Evolutionary conservation across 169 alveolate species (phyloP).

Genomic region (Plasmodium ovale): DNA sequence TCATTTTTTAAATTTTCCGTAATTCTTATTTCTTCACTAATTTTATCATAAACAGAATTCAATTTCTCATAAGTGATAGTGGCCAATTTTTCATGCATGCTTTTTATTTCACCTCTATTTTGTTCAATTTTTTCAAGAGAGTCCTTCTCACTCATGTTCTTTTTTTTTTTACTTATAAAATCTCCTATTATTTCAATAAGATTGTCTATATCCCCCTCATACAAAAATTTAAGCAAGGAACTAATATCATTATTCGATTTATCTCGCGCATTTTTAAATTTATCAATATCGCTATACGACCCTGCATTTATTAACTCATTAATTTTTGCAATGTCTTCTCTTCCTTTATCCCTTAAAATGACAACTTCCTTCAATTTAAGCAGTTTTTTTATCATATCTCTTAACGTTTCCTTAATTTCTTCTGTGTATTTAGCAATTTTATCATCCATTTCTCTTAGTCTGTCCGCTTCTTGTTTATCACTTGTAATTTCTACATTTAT

Average conservation of each 20-base stretch:
- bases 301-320: slow-evolving; percentile 12
- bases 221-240: slow-evolving; percentile 10
- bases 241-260: slow-evolving; percentile 4
- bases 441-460: slow-evolving; percentile 4
- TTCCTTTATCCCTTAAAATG: slow-evolving; percentile 16
- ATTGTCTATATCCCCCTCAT: not conserved
- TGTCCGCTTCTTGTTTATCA: not conserved
- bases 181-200: slow-evolving; percentile 9
- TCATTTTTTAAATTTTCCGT: slow-evolving; percentile 6
- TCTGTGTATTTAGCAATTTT: not conserved
- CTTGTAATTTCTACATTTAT: not conserved
- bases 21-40: not conserved
- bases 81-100: not conserved
- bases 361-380: slow-evolving; percentile 13
- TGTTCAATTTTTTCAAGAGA: slow-evolving; percentile 10
- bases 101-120: not conserved
- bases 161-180: not conserved
- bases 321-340: not conserved
- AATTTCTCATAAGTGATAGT: slow-evolving; percentile 12
- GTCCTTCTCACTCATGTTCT: not conserved
- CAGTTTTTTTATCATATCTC: slow-evolving; percentile 12
- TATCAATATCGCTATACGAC: not conserved
- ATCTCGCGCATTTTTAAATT: not conserved
- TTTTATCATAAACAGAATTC: slow-evolving; percentile 1
- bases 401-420: slow-evolving; percentile 21